Conservation (phyloP, 169 alveolate genomes). For the Cryptosporidium bovis region DNA sequence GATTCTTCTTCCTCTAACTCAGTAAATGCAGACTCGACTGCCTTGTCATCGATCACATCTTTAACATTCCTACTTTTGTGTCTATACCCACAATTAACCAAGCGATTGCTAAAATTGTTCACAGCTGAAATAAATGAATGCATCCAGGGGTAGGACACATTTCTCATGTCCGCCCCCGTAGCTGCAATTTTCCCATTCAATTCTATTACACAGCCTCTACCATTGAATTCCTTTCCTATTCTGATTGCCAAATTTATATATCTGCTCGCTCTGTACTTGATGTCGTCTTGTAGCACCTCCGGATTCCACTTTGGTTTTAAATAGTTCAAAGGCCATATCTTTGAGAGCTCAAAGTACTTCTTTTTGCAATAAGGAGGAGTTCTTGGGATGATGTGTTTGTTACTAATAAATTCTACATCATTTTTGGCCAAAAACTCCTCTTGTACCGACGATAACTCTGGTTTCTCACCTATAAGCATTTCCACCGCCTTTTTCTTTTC, state of each 20-base stretch:
- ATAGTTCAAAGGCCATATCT: conserved; percentile 84
- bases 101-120: conserved; percentile 76
- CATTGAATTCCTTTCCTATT: conserved; percentile 50
- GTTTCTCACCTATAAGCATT: conserved; percentile 39
- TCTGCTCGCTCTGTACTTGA: conserved; percentile 70
- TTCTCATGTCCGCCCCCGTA: conserved; percentile 81
- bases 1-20: background rate
- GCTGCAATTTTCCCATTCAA: conserved; percentile 81
- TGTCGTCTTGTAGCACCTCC: conserved; percentile 44
- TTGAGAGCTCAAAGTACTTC: conserved; percentile 80
- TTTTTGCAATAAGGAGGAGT: conserved; percentile 82
- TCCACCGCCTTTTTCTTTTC: conserved; percentile 1
- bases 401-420: background rate
- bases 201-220: conserved; percentile 84
- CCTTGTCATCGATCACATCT: background rate
- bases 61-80: conserved; percentile 17
- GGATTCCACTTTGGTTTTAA: conserved; percentile 82
- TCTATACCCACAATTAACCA: conserved; percentile 40
- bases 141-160: conserved; percentile 79
- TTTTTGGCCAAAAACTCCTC: conserved; percentile 4
- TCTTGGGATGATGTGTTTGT: conserved; percentile 77
- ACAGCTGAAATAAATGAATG: conserved; percentile 84
- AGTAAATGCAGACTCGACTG: too few species aligned
- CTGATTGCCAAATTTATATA: conserved; percentile 42
- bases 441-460: conserved; percentile 10